Evolutionary conservation across 305 asterid species (phyloP).

Genomic region (Fraxinus albicans): DNA sequence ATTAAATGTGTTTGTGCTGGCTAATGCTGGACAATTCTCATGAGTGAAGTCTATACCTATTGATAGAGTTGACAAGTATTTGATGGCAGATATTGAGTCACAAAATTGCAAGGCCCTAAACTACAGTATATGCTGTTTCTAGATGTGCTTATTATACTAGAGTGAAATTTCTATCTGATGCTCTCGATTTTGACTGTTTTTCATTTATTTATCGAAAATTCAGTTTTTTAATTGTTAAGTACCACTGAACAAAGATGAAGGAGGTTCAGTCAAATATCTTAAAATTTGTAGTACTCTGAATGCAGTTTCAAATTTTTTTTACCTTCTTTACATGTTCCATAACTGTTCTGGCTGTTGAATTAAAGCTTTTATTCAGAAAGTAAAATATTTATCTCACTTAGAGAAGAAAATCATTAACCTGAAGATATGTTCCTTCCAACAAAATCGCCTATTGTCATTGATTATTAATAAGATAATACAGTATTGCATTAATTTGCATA

Average conservation of each 20-base stretch:
- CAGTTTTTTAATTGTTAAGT: not conserved
- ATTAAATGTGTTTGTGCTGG: conserved; percentile 36
- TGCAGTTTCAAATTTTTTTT: not conserved
- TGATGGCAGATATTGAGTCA: conserved; percentile 28
- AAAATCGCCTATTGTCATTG: not conserved
- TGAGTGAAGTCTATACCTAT: conserved; percentile 34
- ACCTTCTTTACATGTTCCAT: conserved; percentile 7
- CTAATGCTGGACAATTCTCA: conserved; percentile 19
- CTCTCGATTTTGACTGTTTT: not conserved
- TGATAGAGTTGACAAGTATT: conserved; percentile 18
- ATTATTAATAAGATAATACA: not conserved
- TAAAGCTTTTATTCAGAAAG: not conserved
- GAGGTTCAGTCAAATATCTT: not conserved
- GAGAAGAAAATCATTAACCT: not conserved
- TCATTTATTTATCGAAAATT: conserved; percentile 12
- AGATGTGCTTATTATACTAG: conserved; percentile 9
- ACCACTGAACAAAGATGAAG: not conserved
- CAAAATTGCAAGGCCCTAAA: conserved; percentile 25
- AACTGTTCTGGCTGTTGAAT: not conserved
- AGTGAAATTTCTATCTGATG: conserved; percentile 2
- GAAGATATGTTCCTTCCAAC: not conserved
- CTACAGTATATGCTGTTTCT: conserved; percentile 21
- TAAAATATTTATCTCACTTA: not conserved
- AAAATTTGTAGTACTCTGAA: not conserved
- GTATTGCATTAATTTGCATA: conserved; percentile 18